A percentile compares a stretch with the other conserved stretches of the same genome.
phyloP scores from a whole-genome alignment of 805 yeast species.

The Pichia paraexigua region DNA sequence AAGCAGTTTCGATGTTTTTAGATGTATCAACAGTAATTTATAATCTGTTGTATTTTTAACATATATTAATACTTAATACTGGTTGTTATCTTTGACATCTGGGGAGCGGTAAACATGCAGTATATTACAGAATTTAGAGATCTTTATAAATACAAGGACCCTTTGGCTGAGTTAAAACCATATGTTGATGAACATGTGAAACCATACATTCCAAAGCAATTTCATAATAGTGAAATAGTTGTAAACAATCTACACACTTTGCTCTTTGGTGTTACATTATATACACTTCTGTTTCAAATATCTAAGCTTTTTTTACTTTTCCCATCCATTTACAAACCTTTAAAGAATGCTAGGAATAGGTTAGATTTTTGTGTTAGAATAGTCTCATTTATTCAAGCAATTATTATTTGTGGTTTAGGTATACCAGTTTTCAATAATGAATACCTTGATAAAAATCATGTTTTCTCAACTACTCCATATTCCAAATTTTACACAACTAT shows the following conservation, averaged over 20 bases:
- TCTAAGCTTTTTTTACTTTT: slow-evolving; percentile 13
- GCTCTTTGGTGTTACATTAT: slow-evolving; percentile 14
- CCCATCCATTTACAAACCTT: slow-evolving; percentile 8
- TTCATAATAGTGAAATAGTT: slow-evolving; percentile 7
- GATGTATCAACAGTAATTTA: too few species aligned
- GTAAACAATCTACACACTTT: slow-evolving; percentile 17
- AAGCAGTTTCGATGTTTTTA: too few species aligned
- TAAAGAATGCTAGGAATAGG: slow-evolving; percentile 14
- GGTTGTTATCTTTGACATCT: too few species aligned
- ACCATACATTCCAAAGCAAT: slow-evolving; percentile 15
- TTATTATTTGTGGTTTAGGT: slow-evolving; percentile 23
- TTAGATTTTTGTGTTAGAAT: slow-evolving; percentile 27
- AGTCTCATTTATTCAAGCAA: slow-evolving; percentile 29
- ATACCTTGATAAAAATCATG: slow-evolving; percentile 22
- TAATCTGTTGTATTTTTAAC: too few species aligned
- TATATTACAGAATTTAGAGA: slow-evolving; percentile 4
- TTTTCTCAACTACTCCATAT: slow-evolving; percentile 30
- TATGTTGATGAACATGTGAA: slow-evolving; percentile 13
- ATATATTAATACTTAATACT: too few species aligned
- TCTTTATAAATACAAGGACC: slow-evolving; percentile 19
- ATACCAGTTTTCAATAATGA: slow-evolving; percentile 26
- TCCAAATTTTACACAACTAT: slow-evolving; percentile 22
- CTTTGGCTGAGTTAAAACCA: slow-evolving; percentile 18
- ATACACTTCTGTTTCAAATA: slow-evolving; percentile 14
- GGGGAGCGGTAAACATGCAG: slow-evolving; percentile 2